Conservation (phyloP, 1,139 yeast genomes). For the Suhomyces bokatorum region DNA sequence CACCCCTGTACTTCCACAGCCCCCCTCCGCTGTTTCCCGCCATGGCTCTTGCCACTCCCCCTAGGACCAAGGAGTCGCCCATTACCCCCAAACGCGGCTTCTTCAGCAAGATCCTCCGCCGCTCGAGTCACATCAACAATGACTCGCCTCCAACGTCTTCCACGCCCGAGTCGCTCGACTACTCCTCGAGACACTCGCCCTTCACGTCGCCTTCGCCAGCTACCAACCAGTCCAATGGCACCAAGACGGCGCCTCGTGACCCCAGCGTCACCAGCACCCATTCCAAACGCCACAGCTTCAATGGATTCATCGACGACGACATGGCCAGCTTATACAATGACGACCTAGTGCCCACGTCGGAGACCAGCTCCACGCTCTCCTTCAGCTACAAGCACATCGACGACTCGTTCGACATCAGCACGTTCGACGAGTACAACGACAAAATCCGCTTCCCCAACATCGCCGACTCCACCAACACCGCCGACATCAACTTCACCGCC, state of each 20-base stretch:
- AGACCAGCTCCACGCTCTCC: conserved; percentile 1
- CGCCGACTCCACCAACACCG: background rate
- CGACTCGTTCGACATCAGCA: conserved; percentile 6
- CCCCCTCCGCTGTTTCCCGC: background rate
- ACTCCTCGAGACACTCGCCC: background rate
- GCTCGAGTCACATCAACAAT: conserved; percentile 6
- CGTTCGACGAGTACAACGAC: conserved; percentile 6
- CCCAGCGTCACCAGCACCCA: conserved; percentile 4
- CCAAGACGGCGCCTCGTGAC: conserved; percentile 1
- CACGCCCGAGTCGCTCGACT: conserved; percentile 2
- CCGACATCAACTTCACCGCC: conserved; percentile 1
- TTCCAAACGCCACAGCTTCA: conserved; percentile 9
- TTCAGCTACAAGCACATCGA: conserved; percentile 1
- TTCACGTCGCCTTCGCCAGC: background rate
- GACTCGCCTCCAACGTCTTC: background rate
- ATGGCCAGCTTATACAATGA: conserved; percentile 15
- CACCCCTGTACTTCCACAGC: background rate
- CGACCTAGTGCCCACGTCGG: conserved; percentile 10
- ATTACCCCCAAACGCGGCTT: conserved; percentile 16
- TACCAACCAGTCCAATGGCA: too few relatives aligned
- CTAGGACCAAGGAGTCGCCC: conserved; percentile 7
- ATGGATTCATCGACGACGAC: conserved; percentile 16
- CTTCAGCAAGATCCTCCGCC: conserved; percentile 19
- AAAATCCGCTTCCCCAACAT: conserved; percentile 10
- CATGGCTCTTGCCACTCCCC: conserved; percentile 8